phyloP scores from a whole-genome alignment of 257 asterid species.

The Jacaranda copaia region DNA sequence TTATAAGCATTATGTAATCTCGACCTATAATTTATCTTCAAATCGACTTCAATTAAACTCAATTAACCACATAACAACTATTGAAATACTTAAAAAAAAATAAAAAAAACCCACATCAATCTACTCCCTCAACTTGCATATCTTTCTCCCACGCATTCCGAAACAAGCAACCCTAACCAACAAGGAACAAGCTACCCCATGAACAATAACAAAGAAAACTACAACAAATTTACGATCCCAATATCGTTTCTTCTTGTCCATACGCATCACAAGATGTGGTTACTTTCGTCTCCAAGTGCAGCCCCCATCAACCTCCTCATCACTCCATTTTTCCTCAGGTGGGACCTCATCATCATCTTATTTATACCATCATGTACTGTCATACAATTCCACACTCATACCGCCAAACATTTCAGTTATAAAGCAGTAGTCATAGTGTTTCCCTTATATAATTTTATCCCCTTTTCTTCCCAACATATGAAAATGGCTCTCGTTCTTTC shows the following conservation, averaged over 20 bases:
- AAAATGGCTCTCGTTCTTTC: slow-evolving; percentile 54
- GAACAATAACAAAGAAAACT: not conserved
- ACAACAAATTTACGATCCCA: not conserved
- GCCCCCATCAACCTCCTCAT: slow-evolving; percentile 33
- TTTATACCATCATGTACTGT: slow-evolving; percentile 38
- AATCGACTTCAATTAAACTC: no score
- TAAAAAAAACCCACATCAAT: not conserved
- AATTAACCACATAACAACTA: no score
- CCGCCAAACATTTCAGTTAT: not conserved
- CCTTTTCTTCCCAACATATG: not conserved
- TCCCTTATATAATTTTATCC: not conserved
- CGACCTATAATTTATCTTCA: no score
- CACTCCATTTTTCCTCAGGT: slow-evolving; percentile 28
- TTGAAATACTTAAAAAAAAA: no score
- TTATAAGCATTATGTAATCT: no score
- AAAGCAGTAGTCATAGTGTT: not conserved
- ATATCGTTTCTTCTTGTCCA: slow-evolving; percentile 1
- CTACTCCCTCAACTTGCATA: not conserved
- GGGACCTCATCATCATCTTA: slow-evolving; percentile 52
- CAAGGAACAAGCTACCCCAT: slow-evolving; percentile 22
- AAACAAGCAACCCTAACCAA: slow-evolving; percentile 19
- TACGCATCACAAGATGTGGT: slow-evolving; percentile 20
- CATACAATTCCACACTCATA: not conserved
- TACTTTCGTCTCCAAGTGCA: slow-evolving; percentile 44
- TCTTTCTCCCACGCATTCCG: slow-evolving; percentile 24